phyloP scores from a whole-genome alignment of 768 basidiomycete species.

The Panaeolus papilionaceus region DNA sequence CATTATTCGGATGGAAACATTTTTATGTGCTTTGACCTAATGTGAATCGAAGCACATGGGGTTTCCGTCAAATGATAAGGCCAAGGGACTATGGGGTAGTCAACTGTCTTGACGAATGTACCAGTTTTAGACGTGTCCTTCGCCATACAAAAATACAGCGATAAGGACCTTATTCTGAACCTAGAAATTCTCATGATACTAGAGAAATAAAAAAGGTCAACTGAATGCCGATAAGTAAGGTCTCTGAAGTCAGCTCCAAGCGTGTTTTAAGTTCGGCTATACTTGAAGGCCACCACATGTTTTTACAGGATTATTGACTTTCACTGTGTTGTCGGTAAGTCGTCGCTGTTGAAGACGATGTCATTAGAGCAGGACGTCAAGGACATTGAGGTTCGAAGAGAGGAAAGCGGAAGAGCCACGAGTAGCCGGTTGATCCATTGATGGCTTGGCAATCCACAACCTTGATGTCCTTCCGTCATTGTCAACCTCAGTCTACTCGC shows the following conservation, averaged over 20 bases:
- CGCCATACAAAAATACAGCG: neutral
- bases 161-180: neutral
- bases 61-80: neutral
- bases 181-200: neutral
- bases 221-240: neutral
- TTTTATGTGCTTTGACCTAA: conserved; percentile 4
- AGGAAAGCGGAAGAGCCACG: conserved; percentile 7
- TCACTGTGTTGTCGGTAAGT: neutral
- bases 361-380: conserved; percentile 2
- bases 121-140: neutral
- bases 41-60: conserved; percentile 1
- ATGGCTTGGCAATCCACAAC: neutral
- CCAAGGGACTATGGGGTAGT: neutral
- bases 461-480: neutral
- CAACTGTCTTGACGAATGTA: neutral
- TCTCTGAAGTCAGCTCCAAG: neutral
- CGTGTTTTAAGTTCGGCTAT: neutral
- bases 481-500: neutral
- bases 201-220: neutral
- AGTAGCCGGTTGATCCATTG: conserved; percentile 3
- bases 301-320: neutral
- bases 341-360: neutral
- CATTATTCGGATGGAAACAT: conserved; percentile 9
- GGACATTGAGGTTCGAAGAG: neutral
- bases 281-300: neutral